Conservation (phyloP, 176 grass and related monocot species). For the Alopecurus myosuroides region DNA sequence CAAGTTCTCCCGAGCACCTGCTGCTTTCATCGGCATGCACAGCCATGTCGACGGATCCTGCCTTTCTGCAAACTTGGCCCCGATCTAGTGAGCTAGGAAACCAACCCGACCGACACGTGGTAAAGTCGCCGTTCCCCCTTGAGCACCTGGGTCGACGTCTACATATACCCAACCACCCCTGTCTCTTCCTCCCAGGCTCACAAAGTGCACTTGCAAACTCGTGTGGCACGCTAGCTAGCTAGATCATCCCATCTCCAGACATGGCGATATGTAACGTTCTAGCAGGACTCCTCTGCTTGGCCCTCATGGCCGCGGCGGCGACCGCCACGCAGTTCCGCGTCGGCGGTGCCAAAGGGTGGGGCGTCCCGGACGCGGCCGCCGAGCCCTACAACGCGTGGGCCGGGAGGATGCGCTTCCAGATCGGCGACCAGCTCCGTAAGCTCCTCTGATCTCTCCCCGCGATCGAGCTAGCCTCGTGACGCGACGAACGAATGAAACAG, state of each 20-base stretch:
- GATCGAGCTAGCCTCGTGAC: too few relatives aligned
- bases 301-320: too few relatives aligned
- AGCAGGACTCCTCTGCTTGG: background rate
- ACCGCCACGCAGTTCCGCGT: conserved; percentile 27
- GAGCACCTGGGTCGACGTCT: background rate
- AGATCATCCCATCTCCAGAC: background rate
- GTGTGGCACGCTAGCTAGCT: rapidly evolving
- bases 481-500: background rate
- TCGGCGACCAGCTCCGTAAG: conserved; percentile 74
- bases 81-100: background rate
- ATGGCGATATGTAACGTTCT: conserved; percentile 28
- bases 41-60: background rate
- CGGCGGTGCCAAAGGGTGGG: conserved; percentile 50
- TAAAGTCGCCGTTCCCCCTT: background rate
- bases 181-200: background rate
- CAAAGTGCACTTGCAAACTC: background rate
- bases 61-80: background rate
- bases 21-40: background rate
- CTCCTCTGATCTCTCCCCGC: too few relatives aligned
- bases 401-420: conserved; percentile 31
- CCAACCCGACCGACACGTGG: background rate
- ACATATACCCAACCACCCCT: background rate
- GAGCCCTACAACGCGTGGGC: conserved; percentile 62
- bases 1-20: background rate
- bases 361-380: conserved; percentile 35